Evolutionary conservation across 2,329 filamentous ascomycete species (phyloP).

Genomic region (Rhynchosporium secalis): DNA sequence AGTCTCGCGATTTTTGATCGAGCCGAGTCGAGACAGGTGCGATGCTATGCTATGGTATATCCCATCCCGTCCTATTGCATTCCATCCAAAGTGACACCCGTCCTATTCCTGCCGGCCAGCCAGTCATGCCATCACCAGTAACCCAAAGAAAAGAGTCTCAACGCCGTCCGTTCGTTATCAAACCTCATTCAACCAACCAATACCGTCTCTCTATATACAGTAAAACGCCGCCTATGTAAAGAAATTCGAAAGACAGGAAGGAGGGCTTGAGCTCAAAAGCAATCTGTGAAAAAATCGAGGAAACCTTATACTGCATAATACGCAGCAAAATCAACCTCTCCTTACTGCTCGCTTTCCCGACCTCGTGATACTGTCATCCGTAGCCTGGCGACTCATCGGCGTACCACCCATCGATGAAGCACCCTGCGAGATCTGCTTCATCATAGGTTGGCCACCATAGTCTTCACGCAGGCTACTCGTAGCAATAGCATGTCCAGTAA

Average conservation of each 20-base stretch:
- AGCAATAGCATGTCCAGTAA: neutral
- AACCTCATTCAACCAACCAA: neutral
- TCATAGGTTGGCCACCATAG: slow-evolving; percentile 27
- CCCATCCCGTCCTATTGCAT: slow-evolving; percentile 1
- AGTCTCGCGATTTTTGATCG: too few species aligned
- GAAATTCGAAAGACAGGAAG: neutral
- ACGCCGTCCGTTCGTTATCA: neutral
- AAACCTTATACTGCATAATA: neutral
- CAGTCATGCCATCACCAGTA: neutral
- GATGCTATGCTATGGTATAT: slow-evolving; percentile 10
- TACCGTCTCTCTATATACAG: slow-evolving; percentile 3
- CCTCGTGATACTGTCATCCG: slow-evolving; percentile 21
- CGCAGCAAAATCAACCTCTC: slow-evolving; percentile 1
- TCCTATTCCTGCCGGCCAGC: neutral
- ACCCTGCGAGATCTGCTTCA: slow-evolving; percentile 22
- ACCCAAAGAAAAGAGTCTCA: neutral
- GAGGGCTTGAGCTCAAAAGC: too few species aligned
- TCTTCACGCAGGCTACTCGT: slow-evolving; percentile 23
- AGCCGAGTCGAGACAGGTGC: neutral
- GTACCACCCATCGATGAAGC: slow-evolving; percentile 19
- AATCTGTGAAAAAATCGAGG: neutral
- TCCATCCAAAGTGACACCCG: neutral
- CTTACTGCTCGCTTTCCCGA: slow-evolving; percentile 7
- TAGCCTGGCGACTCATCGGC: slow-evolving; percentile 19
- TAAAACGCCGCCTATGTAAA: neutral